Evolutionary conservation across 2,329 filamentous ascomycete species (phyloP), one percentile per base, ranked within the genome.

Genomic region (Nemania sp.): DNA sequence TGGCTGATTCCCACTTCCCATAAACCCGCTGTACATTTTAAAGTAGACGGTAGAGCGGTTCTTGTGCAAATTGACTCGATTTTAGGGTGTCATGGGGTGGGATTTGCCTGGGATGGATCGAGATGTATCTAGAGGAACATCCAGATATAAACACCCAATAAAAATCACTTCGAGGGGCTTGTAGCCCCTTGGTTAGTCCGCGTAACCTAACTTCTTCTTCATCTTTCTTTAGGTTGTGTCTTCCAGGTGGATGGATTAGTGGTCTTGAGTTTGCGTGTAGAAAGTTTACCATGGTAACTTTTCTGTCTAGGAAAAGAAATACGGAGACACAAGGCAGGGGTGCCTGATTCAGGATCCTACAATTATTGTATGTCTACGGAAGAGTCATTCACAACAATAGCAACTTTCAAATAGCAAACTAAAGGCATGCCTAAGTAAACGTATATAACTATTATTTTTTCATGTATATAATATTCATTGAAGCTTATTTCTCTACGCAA

Each of bases 11-110:
- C 11, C 26, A 26, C 10, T n/a, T 41, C 32, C 8, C 10, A 41
- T 43, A 41, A 27, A 54, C 5, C 18, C 38, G 35, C 27, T 26
- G 32, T 43, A 26, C 49, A 26, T 62, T 47, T 54, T 29, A 38
- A 41, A 53, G 43, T 70, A 67, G 62, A 56, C 54, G 53, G 27
- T 62, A 60, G 58, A 59, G 41, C 58, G 56, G 56, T 56, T 27
- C 38, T 20, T 58, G 51, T 59, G 47, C 41, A 51, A 47, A 29
- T 49, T 61, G 45, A 62, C 35, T 51, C 35, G 32, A 51, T 54
- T n/a, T 41, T 26, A 63, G 57, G 54, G 55, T 54, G 38, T 57
- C 52, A 15, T 60, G 26, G 26, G n/a, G 32, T 26, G 15, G 15
- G 47, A 47, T 38, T 53, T 15, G 54, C 27, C 20, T 54, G 35